Conservation (phyloP, 2,329 filamentous ascomycete species). For the Aureobasidium lini region DNA sequence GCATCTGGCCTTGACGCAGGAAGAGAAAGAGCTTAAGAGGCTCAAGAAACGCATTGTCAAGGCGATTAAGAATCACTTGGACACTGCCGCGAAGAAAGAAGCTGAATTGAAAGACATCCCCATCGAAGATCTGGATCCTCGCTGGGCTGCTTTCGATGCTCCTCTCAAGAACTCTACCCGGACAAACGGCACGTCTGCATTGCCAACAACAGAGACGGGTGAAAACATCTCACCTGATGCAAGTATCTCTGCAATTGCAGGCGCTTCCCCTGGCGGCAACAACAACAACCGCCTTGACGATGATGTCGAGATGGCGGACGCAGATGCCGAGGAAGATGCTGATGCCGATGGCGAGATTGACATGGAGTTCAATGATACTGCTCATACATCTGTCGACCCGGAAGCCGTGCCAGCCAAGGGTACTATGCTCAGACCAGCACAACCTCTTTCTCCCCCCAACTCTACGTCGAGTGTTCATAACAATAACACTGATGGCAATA, state of each 20-base stretch:
- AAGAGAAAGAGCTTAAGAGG: slow-evolving; percentile 73
- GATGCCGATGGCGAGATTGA: slow-evolving; percentile 17
- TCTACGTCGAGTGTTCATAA: slow-evolving; percentile 34
- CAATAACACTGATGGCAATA: slow-evolving; percentile 22
- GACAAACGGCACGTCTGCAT: slow-evolving; percentile 24
- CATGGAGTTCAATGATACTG: background rate
- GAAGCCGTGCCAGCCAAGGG: background rate
- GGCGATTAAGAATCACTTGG: slow-evolving; percentile 67
- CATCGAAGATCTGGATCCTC: slow-evolving; percentile 56
- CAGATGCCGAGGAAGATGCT: background rate
- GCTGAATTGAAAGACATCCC: slow-evolving; percentile 68
- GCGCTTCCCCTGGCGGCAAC: slow-evolving; percentile 22
- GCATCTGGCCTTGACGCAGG: slow-evolving; percentile 41
- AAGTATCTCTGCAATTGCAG: slow-evolving; percentile 35
- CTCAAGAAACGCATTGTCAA: slow-evolving; percentile 87
- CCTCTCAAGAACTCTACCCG: slow-evolving; percentile 51
- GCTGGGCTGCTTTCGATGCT: slow-evolving; percentile 56
- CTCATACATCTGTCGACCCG: background rate
- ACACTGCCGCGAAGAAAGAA: slow-evolving; percentile 70
- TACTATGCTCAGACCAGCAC: slow-evolving; percentile 19
- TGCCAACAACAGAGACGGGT: slow-evolving; percentile 8
- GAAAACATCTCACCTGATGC: slow-evolving; percentile 10
- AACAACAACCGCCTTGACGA: background rate
- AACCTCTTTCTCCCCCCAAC: slow-evolving; percentile 29
- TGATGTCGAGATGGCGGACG: slow-evolving; percentile 24